Conservation (phyloP, 1,284 basidiomycete species). For the Cutaneotrichosporon mucoides region DNA sequence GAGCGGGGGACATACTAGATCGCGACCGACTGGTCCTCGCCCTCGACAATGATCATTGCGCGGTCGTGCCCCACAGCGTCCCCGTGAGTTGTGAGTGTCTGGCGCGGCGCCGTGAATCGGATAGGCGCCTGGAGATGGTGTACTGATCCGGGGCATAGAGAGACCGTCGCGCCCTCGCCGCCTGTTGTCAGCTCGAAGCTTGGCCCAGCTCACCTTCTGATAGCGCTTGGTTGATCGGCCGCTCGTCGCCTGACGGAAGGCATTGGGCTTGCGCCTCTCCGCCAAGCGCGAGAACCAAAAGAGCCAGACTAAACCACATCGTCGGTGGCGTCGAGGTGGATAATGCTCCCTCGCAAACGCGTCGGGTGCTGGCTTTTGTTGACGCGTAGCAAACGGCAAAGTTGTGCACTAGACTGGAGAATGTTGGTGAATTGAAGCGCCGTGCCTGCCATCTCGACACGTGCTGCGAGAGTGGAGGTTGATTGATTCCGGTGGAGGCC, state of each 20-base stretch:
- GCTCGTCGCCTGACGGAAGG: conserved; percentile 35
- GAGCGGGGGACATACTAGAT: conserved; percentile 9
- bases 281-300: neutral
- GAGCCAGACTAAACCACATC: neutral
- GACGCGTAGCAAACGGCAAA: too few relatives aligned
- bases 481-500: too few relatives aligned
- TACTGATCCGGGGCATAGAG: conserved; percentile 43
- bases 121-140: conserved; percentile 42
- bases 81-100: conserved; percentile 40
- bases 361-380: too few relatives aligned
- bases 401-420: too few relatives aligned
- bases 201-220: conserved; percentile 34
- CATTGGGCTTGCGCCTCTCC: neutral
- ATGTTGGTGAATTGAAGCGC: too few relatives aligned
- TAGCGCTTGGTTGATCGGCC: conserved; percentile 41
- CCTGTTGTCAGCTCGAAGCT: conserved; percentile 29
- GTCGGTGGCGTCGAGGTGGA: neutral
- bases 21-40: conserved; percentile 36
- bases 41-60: conserved; percentile 44
- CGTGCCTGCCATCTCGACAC: too few relatives aligned
- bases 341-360: too few relatives aligned
- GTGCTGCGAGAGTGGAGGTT: too few relatives aligned
- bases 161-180: conserved; percentile 34
- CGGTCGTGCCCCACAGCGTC: conserved; percentile 26
- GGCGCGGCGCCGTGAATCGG: conserved; percentile 37